These are phyloP conservation scores for Thuja plicata DNA, from an alignment of 83 land plant species.

Conservation along the genomic window DNA sequence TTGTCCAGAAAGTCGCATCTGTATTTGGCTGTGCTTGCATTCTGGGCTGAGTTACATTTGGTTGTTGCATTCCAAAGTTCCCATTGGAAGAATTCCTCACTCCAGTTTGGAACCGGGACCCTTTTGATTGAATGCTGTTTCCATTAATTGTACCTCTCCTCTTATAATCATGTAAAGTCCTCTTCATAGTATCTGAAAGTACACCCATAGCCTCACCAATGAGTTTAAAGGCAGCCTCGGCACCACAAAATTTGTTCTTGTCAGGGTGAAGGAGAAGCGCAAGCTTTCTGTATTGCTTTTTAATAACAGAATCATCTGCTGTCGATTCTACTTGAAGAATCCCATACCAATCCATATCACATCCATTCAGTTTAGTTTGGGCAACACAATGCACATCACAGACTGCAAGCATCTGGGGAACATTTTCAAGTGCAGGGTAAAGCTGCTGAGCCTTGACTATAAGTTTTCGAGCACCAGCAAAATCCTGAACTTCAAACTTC, in stretches of 20 bases:
- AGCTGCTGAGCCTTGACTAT: constrained; percentile 78
- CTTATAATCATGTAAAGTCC: constrained; percentile 45
- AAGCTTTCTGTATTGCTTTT: constrained; percentile 89
- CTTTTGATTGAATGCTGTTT: neutral
- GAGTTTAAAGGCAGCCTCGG: constrained; percentile 56
- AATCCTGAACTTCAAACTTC: constrained; percentile 71
- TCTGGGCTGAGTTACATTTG: neutral
- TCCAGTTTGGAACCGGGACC: neutral
- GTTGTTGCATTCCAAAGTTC: neutral
- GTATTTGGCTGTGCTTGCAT: constrained; percentile 1
- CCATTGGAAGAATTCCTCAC: neutral
- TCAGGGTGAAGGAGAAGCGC: constrained; percentile 78
- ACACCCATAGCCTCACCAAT: constrained; percentile 56
- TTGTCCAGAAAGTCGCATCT: constrained; percentile 47
- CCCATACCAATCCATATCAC: constrained; percentile 83
- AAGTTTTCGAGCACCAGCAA: constrained; percentile 66
- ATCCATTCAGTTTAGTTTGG: constrained; percentile 32
- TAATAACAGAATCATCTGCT: constrained; percentile 74
- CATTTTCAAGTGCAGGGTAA: constrained; percentile 68
- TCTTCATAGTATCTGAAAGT: constrained; percentile 51
- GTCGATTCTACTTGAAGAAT: constrained; percentile 71
- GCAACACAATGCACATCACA: constrained; percentile 82
- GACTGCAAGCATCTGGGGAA: constrained; percentile 74
- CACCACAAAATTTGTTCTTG: constrained; percentile 36
- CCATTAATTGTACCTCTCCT: constrained; percentile 9